Evolutionary conservation across 495 filamentous ascomycete genomes (phyloP), one percentile per base, ranked within the genome.

Genomic region (Penicillium chermesinum): DNA sequence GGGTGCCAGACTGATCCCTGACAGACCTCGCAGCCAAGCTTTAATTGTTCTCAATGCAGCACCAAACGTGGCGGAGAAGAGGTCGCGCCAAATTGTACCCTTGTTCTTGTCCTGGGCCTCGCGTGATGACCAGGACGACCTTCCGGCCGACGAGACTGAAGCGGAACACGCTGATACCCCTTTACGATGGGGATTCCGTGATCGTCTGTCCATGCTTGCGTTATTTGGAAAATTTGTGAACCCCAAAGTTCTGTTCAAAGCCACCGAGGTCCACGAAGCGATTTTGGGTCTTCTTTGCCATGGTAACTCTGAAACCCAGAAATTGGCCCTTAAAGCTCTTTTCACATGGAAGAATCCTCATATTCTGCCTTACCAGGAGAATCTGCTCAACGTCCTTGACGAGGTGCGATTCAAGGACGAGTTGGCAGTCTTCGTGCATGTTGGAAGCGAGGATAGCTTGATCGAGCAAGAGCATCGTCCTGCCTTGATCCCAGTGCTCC

Each of bases 321-420:
- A 87, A 47, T 75, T 79, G 50, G 81, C 88, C 3, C 76, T 99
- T 27, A 91, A 88, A 57, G 88, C 86, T 21, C 79, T 99, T 16
- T 76, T 93, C 37, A 81, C 89, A 0, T 97, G 93, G 91, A 96
- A 95, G 62, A 74, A 79, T 30, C 71, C 84, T 2, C 80, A 74
- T 14, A 73, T 99, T 39, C 75, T 74, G 38, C 81, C 83, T 2
- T 97, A 96, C 58, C 79, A 91, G 50, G 91, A 96, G 54, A 86
- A 89, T 51, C 73, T 99, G 7, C 77, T 88, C 32, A 93, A 91
- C 52, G 74, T 99, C 3, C 75, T 97, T 12, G 94, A 99, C 54
- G 93, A 97, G 49, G 80, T 88, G 2, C 75, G 87, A 37, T 96
- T 97, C 69, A 84, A 88, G 56, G 94, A 97, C 57, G 89, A 96